Conservation (phyloP, 371 early-diverging fungal genomes). For the Rozella allomycis region DNA sequence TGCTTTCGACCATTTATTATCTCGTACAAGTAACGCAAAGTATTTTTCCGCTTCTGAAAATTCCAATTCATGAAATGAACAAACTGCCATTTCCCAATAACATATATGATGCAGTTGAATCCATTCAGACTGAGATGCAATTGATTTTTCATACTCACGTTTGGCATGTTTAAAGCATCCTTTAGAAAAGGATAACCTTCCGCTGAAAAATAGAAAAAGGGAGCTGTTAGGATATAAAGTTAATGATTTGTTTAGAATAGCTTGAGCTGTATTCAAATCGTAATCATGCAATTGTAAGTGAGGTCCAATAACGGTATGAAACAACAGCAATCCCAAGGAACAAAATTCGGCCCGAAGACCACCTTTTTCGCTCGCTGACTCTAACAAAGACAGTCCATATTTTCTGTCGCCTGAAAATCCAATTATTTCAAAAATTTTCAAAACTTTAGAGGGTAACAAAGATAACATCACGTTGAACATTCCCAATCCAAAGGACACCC, state of each 20-base stretch:
- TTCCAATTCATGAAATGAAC: slow-evolving; percentile 18
- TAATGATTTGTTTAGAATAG: slow-evolving; percentile 16
- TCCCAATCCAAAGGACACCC: slow-evolving; percentile 44
- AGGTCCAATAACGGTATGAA: slow-evolving; percentile 41
- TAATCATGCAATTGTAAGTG: slow-evolving; percentile 28
- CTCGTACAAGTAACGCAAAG: slow-evolving; percentile 28
- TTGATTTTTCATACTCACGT: slow-evolving; percentile 21
- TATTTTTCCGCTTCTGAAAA: slow-evolving; percentile 28
- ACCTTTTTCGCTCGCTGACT: slow-evolving; percentile 23
- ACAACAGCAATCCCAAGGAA: slow-evolving; percentile 33
- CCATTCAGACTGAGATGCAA: slow-evolving; percentile 33
- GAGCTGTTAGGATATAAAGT: slow-evolving; percentile 29
- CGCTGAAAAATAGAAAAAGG: slow-evolving; percentile 37
- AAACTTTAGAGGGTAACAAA: slow-evolving; percentile 31
- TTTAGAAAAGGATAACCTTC: slow-evolving; percentile 23
- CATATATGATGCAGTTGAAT: slow-evolving; percentile 47
- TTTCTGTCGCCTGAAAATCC: slow-evolving; percentile 44
- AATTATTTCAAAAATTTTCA: slow-evolving; percentile 41
- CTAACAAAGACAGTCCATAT: slow-evolving; percentile 36
- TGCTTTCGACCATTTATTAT: slow-evolving; percentile 54
- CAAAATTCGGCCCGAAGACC: slow-evolving; percentile 38
- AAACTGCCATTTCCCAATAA: slow-evolving; percentile 43
- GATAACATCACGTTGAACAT: slow-evolving; percentile 39
- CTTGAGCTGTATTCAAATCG: slow-evolving; percentile 18
- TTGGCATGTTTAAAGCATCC: slow-evolving; percentile 23